Evolutionary conservation across 2,329 filamentous ascomycete species (phyloP).

Genomic region (Alternaria burnsii): DNA sequence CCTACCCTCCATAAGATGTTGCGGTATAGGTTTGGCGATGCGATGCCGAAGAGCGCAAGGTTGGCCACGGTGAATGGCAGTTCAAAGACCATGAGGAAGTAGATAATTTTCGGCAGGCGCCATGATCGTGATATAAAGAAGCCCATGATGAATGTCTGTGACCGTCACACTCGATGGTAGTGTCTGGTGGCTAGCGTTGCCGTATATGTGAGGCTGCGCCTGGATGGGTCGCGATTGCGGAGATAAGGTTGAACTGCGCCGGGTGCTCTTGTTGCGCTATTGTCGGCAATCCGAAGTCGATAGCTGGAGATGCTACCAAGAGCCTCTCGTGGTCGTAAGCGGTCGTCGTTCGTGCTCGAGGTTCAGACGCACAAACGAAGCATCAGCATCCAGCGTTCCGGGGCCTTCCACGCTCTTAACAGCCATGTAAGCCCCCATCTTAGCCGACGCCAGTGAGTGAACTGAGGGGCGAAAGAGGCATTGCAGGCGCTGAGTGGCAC

Average conservation of each 20-base stretch:
- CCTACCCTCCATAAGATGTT: constrained; percentile 78
- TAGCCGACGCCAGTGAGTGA: constrained; percentile 25
- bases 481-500: constrained; percentile 46
- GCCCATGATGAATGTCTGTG: constrained; percentile 26
- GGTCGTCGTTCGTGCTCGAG: constrained; percentile 17
- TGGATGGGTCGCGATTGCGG: constrained; percentile 13
- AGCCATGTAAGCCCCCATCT: constrained; percentile 25
- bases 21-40: constrained; percentile 76
- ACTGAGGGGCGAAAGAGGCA: constrained; percentile 34
- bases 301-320: neutral
- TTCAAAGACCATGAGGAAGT: constrained; percentile 70
- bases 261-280: neutral
- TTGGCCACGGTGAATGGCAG: constrained; percentile 70
- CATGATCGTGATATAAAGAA: constrained; percentile 66
- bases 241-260: constrained; percentile 7
- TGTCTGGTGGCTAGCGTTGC: constrained; percentile 8
- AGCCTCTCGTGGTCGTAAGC: constrained; percentile 19
- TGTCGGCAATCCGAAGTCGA: constrained; percentile 3
- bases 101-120: constrained; percentile 61
- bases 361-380: constrained; percentile 12
- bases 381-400: constrained; percentile 16
- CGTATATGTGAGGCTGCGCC: constrained; percentile 8
- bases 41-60: constrained; percentile 75
- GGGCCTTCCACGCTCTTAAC: constrained; percentile 38
- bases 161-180: neutral